Base-by-base conservation (phyloP, 176 grass and related monocot genomes). In the Aegilops tauschii region DNA sequence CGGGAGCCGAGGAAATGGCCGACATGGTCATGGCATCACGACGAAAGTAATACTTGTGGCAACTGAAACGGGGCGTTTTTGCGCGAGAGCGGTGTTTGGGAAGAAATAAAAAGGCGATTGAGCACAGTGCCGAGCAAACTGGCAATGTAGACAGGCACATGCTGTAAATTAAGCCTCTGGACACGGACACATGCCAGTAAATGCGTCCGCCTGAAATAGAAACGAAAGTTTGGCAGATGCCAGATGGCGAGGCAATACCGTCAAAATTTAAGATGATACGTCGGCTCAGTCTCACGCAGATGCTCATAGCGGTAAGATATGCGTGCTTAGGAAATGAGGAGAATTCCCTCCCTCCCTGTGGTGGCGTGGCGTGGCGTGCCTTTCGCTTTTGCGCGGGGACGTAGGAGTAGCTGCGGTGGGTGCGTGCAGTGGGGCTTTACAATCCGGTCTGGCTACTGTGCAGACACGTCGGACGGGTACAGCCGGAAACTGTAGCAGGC, bases 111-210 rank as follows among this genome's bases (percentile, higher is more conserved):
- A 80, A 62, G 16, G 68, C 20, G 34, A 72, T 31, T 63, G 2
- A 45, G 78, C 62, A 21, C 83, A 82, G 70, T 77, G 34, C 54
- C 66, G 44, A 62, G 74, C 67, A 69, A 86, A n/a, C 17, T 21
- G 65, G 84, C 71, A 42, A 86, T 45, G 84, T 58, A 83, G 85
- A 76, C 10, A 21, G 81, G 42, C 89, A 87, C 85, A 76, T 91
- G 85, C 66, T 80, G 85, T 25, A 72, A 87, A n/a, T 6, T 5
- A 37, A 45, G 81, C 21, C 2, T 54, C 18, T 31, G 84, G 80
- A 16, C 84, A 28, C 12, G 73, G 80, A 83, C 80, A 80, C 67
- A 87, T 84, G 85, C 27, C 12, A 42, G 66, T 77, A 16, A 65
- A 45, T 66, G 89, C 21, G 17, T 6, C 16, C 50, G 50, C 73